Base-by-base conservation (phyloP, 23 red algal species). In the Chondrus crispus region DNA sequence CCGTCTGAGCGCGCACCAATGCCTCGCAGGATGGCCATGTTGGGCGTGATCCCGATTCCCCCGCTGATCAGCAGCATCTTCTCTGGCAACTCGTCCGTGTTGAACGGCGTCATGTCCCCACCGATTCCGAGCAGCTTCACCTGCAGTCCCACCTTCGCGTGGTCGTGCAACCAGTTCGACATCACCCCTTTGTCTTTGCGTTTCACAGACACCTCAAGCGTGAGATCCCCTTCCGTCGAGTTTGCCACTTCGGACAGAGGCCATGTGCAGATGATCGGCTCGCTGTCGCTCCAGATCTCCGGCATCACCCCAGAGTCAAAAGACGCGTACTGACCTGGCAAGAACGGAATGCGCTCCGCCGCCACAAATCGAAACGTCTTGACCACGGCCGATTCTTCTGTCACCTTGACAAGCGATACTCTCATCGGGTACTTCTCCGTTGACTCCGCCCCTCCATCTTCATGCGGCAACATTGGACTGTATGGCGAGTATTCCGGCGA, bases 291-390 rank as follows among this genome's bases (percentile, higher is more conserved):
- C 3, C 51, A 28, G 8, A 93, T 16, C 5, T 73, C 58, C 19
- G 77, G 79, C 22, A 74, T 26, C 24, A 45, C 28, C 10, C 49
- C 89, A 75, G 90, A 85, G 11, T 81, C 81, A 68, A 95, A 88
- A 39, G 85, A 84, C 24, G 85, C 85, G 72, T 95, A 95, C 85
- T 95, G 93, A 12, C 93, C 93, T 14, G 93, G 93, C 71, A 88
- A 35, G 49, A 95, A 95, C 6, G 6, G 44, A n/a, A 95, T 60
- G 11, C 64, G 68, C 58, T 82, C 79, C 8, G 83, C 72, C 29
- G 93, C 68, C 28, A 82, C 41, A n/a, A 95, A 95, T 8, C 93
- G 93, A 28, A 95, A 95, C 14, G 93, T 89, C 20, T 81, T 84
- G 3, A 95, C 85, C 30, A 18, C 70, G 8, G 29, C 40, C 0